Conservation (phyloP, 1,284 basidiomycete genomes). For the Porogramme epimiltina region DNA sequence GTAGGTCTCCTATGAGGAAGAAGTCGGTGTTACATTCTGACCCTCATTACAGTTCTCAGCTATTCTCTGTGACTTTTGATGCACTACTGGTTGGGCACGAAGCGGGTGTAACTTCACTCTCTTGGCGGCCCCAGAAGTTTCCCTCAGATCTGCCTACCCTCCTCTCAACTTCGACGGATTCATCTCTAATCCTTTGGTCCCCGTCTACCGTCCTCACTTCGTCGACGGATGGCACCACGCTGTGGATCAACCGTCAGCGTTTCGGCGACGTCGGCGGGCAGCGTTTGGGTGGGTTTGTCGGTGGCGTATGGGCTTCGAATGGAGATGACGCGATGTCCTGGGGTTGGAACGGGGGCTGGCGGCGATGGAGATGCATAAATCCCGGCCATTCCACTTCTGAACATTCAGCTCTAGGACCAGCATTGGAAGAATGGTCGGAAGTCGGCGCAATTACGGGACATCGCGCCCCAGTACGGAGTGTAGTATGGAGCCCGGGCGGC, state of each 20-base stretch:
- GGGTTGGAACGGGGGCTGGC: constrained; percentile 93
- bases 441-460: constrained; percentile 82
- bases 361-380: constrained; percentile 67
- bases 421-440: constrained; percentile 64
- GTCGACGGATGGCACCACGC: constrained; percentile 46
- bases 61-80: constrained; percentile 84
- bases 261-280: constrained; percentile 93
- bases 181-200: constrained; percentile 91
- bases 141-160: constrained; percentile 50
- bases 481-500: constrained; percentile 84
- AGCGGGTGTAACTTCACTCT: constrained; percentile 83
- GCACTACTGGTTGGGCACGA: constrained; percentile 93
- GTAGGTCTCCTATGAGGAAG: too few relatives aligned
- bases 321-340: constrained; percentile 75
- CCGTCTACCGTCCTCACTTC: constrained; percentile 56
- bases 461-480: constrained; percentile 71
- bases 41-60: constrained; percentile 48
- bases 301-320: constrained; percentile 72
- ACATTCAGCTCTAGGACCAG: neutral
- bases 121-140: constrained; percentile 63
- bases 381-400: too few relatives aligned
- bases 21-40: too few relatives aligned
- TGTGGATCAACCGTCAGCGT: constrained; percentile 88
- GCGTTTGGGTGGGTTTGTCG: constrained; percentile 87
- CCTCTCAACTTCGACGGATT: constrained; percentile 89